Conservation (phyloP, 805 yeast species). For the Wickerhamia fluorescens region DNA sequence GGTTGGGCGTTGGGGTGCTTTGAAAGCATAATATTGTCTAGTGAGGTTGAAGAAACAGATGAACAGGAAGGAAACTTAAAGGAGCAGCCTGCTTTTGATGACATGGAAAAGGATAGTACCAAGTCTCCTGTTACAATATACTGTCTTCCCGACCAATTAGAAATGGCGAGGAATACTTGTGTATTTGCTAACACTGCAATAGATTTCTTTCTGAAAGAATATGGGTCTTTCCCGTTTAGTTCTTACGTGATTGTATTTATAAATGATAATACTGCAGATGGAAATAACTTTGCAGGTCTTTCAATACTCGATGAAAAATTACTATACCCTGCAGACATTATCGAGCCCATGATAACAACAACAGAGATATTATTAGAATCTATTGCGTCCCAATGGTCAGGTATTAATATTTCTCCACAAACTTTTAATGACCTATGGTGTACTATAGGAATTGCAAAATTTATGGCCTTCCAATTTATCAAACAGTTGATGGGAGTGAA, state of each 20-base stretch:
- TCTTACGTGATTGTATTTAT: constrained; percentile 75
- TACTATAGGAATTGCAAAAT: constrained; percentile 75
- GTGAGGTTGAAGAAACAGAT: constrained; percentile 19
- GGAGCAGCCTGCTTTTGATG: constrained; percentile 15
- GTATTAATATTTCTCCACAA: constrained; percentile 80
- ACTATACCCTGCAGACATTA: constrained; percentile 62
- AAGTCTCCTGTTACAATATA: constrained; percentile 46
- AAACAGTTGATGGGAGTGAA: constrained; percentile 73
- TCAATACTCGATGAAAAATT: constrained; percentile 53
- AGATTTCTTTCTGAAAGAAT: constrained; percentile 78
- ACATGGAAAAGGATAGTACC: constrained; percentile 23
- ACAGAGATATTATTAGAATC: constrained; percentile 66
- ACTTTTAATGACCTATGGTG: constrained; percentile 83
- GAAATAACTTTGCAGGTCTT: constrained; percentile 67
- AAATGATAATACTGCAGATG: constrained; percentile 41
- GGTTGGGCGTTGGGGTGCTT: constrained; percentile 96
- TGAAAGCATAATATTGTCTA: constrained; percentile 51
- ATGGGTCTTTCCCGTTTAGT: constrained; percentile 88
- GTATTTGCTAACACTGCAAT: constrained; percentile 70
- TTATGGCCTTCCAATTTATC: constrained; percentile 70
- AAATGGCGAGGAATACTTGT: constrained; percentile 62
- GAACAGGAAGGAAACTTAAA: constrained; percentile 28
- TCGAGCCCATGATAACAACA: constrained; percentile 70
- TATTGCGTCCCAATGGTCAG: constrained; percentile 87
- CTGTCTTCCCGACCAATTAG: constrained; percentile 51